Evolutionary conservation across 345 rosid species (phyloP), one percentile per base, ranked within the genome.

Genomic region (Cochlearia excelsa): DNA sequence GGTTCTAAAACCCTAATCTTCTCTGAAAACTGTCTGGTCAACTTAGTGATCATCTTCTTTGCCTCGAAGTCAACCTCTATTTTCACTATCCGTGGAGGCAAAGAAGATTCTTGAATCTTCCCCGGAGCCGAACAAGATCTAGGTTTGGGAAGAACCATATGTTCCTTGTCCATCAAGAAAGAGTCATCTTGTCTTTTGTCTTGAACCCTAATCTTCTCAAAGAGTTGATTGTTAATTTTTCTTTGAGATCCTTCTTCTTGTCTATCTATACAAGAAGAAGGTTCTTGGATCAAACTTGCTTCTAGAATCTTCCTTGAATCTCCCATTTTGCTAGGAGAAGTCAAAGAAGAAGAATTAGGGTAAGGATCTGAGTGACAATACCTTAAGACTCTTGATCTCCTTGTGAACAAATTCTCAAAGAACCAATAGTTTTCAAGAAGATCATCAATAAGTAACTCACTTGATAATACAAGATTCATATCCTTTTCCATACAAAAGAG

Each of bases 401-500:
- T 68, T 9, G 53, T 60, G 34, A 79, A 71, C 66, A 81, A 63
- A 67, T 78, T 80, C 6, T 75, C 78, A 56, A 70, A 87, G 78
- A 84, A 87, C 95, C 95, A 87, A 40, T 73, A 76, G 31, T 85
- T 83, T 37, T 85, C 90, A 48, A 79, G 59, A 6, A 88, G 93
- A 76, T 78, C 75, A 75, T 75, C 77, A 42, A 81, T 65, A 57
- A 66, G 71, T 53, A 64, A 71, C 3, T 68, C 68, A 57, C 66
- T 61, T 23, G 74, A 63, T 56, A 59, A 56, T 37, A 29, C 54
- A 56, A n/a, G 49, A 70, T 70, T 65, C 74, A 70, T 70, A 28
- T 16, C 23, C 23, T 16, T 16, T 16, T 16, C 23, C 23, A 16
- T 16, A 16, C 23, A 16, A 16, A 16, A 16, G 23, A 16, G 23